A percentile compares a stretch with the other conserved stretches of the same genome.
Conservation (phyloP, 768 basidiomycete genomes). For the Rhodocollybia butyracea region DNA sequence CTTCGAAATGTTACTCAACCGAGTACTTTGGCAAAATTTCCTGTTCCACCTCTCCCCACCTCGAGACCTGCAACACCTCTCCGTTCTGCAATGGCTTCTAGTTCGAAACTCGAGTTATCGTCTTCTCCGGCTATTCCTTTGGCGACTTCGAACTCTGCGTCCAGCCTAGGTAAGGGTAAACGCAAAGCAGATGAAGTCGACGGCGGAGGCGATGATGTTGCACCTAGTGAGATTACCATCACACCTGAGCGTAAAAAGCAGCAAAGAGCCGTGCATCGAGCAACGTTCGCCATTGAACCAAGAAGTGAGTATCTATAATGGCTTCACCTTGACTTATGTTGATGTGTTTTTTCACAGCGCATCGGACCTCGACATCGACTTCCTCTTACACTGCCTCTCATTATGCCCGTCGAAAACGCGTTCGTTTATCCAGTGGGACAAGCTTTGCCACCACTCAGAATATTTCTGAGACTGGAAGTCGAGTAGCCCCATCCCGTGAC, state of each 20-base stretch:
- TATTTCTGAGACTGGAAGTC: background rate
- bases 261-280: background rate
- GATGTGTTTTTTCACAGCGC: background rate
- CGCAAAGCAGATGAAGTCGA: constrained; percentile 6
- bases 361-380: constrained; percentile 1
- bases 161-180: constrained; percentile 1
- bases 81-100: constrained; percentile 2
- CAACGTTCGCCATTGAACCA: constrained; percentile 4
- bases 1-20: background rate
- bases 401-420: constrained; percentile 5
- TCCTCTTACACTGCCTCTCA: background rate
- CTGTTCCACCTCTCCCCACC: background rate
- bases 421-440: background rate
- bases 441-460: background rate
- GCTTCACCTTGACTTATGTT: background rate
- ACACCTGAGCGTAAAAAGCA: background rate
- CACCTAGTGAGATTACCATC: background rate
- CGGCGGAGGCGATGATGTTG: background rate
- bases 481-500: background rate
- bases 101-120: background rate
- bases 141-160: background rate
- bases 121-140: background rate
- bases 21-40: background rate
- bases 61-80: constrained; percentile 1
- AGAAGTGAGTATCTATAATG: background rate